Base-by-base conservation (phyloP, 768 basidiomycete species). In the Tubosaeta sp. region DNA sequence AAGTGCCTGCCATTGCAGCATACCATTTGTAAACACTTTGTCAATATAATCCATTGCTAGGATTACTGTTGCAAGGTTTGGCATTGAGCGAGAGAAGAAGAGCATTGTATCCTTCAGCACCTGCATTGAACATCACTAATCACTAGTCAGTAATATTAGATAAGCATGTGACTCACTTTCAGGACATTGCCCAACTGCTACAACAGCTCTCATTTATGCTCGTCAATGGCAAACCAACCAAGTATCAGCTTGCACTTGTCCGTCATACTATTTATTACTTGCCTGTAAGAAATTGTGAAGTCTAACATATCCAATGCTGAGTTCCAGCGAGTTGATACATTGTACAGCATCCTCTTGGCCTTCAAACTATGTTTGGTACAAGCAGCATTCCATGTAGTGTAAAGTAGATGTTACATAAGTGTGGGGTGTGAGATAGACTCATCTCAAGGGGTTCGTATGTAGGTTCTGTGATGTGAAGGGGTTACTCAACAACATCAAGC, bases 191-290 rank as follows among this genome's bases (percentile, higher is more conserved):
- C 18, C 7, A 78, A 52, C 53, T 76, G 59, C 13, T 51, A 38
- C 1, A 64, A 55, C 14, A 74, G 53, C 3, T 19, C 35, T 74
- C 75, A 76, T 44, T 76, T 67, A 0, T 42, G 41, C 10, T 51
- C 18, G 2, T 27, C 40, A 27, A 72, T 53, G 43, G 67, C 62
- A 46, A 60, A 72, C 34, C 54, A 38, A 3, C 54, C 50, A 8
- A 72, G 42, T 32, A 46, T 48, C 24, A 59, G 35, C 22, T 48
- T 25, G 13, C 31, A 5, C 12, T 59, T 43, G 8, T 46, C 42
- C 1, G 61, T 67, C 1, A 69, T 44, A 10, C 2, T 14, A 46
- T 67, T 58, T 16, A 70, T 27, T 2, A 27, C 27, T 27, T 27
- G 27, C 27, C 27, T 27, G 4, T 27, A 27, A 27, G 27, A 27